These are phyloP conservation scores for Collybia sordida DNA, from an alignment of 768 basidiomycete species.

Conservation along the genomic window DNA sequence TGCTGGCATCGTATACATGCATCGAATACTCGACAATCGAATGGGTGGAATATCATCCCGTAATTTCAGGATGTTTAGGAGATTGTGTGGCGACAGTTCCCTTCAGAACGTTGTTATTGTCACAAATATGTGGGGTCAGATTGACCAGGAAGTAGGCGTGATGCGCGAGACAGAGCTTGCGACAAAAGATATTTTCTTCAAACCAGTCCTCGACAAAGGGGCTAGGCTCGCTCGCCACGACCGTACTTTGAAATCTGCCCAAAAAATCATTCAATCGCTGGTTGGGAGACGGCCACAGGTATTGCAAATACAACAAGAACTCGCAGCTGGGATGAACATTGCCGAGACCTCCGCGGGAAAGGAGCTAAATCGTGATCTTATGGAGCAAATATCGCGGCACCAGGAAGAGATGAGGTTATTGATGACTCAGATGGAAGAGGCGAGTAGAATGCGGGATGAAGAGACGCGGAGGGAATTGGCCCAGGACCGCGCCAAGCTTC, in stretches of 20 bases:
- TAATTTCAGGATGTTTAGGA: constrained; percentile 12
- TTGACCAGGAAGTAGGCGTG: constrained; percentile 11
- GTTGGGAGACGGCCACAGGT: constrained; percentile 37
- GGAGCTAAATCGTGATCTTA: constrained; percentile 49
- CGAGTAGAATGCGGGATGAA: constrained; percentile 44
- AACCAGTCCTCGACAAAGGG: constrained; percentile 48
- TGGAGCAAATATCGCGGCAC: constrained; percentile 44
- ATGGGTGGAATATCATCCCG: constrained; percentile 29
- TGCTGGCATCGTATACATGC: constrained; percentile 56
- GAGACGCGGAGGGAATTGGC: constrained; percentile 45
- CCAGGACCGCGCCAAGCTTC: constrained; percentile 39
- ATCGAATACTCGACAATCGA: constrained; percentile 51
- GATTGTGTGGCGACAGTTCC: constrained; percentile 8
- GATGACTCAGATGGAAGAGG: constrained; percentile 44
- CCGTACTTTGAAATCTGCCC: constrained; percentile 39
- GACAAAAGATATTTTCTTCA: constrained; percentile 45
- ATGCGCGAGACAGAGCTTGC: constrained; percentile 46
- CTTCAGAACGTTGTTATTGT: constrained; percentile 10
- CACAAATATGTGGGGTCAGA: constrained; percentile 11
- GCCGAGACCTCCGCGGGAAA: constrained; percentile 52
- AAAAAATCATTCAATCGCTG: constrained; percentile 40
- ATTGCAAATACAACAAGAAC: constrained; percentile 54
- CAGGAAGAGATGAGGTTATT: constrained; percentile 47
- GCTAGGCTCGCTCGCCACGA: constrained; percentile 43
- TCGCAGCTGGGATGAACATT: constrained; percentile 46